phyloP scores from a whole-genome alignment of 306 rosid genomes.

The Quercus gilva region DNA sequence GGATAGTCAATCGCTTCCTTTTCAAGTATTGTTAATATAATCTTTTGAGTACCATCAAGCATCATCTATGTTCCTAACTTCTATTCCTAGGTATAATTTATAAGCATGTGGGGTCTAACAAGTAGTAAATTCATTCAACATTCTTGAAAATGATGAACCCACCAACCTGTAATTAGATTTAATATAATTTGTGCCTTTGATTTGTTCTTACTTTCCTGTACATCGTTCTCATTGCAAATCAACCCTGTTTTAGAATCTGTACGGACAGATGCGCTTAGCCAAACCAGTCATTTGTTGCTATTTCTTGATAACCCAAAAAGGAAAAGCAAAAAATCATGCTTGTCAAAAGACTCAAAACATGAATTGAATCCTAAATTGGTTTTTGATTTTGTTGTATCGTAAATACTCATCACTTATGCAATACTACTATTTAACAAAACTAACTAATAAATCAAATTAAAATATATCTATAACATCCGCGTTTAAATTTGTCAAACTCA shows the following conservation, averaged over 20 bases:
- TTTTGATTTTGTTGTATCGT: too few relatives aligned
- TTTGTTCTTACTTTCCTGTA: neutral
- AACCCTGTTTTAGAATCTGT: slow-evolving; percentile 11
- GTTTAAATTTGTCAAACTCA: too few relatives aligned
- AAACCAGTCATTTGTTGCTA: too few relatives aligned
- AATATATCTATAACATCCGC: too few relatives aligned
- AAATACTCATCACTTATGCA: too few relatives aligned
- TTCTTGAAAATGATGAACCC: slow-evolving; percentile 15
- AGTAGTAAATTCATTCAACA: slow-evolving; percentile 10
- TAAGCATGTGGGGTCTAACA: slow-evolving; percentile 26
- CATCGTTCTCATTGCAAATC: neutral
- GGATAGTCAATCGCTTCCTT: slow-evolving; percentile 25
- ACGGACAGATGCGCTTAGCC: neutral
- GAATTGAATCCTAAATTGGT: too few relatives aligned
- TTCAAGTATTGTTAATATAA: slow-evolving; percentile 10
- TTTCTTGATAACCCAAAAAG: too few relatives aligned
- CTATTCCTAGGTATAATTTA: neutral
- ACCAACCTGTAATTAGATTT: neutral
- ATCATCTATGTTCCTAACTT: too few relatives aligned
- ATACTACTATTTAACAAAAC: too few relatives aligned
- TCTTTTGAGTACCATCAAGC: neutral
- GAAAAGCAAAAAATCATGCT: too few relatives aligned
- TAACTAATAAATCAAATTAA: too few relatives aligned
- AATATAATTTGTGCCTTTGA: neutral
- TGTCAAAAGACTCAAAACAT: too few relatives aligned